These are phyloP conservation scores for Pogostemon cablin DNA, from an alignment of 257 asterid genomes.

Conservation along the genomic window DNA sequence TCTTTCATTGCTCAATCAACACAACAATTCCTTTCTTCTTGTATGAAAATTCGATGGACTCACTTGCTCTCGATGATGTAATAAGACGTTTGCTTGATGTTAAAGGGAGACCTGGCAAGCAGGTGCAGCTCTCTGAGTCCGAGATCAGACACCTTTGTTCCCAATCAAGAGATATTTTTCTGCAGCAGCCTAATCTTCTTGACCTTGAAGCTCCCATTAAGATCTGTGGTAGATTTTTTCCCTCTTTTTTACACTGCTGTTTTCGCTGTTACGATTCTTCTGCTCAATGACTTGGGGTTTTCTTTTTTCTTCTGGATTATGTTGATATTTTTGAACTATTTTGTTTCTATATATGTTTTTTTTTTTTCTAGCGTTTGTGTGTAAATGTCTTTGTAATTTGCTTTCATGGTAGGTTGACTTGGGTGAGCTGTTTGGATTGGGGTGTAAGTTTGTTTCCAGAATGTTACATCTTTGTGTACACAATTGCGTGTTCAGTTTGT, in stretches of 20 bases:
- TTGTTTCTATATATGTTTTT: not conserved
- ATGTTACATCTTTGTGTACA: not conserved
- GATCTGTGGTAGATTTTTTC: conserved; percentile 67
- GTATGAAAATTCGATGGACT: conserved; percentile 49
- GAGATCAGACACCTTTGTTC: conserved; percentile 81
- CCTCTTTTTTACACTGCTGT: not conserved
- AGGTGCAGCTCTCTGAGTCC: conserved; percentile 80
- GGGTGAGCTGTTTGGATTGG: conserved; percentile 15
- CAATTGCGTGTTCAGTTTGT: not conserved
- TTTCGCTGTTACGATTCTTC: not conserved
- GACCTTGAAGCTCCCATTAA: conserved; percentile 94
- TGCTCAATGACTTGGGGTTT: not conserved
- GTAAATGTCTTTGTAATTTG: too few relatives aligned
- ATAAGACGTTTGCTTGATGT: conserved; percentile 79
- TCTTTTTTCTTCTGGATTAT: not conserved
- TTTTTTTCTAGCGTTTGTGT: not conserved
- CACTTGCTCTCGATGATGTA: conserved; percentile 59
- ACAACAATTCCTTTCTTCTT: not conserved
- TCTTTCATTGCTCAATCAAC: conserved; percentile 16
- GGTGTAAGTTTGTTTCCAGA: conserved; percentile 2
- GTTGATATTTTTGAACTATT: not conserved
- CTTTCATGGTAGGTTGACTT: conserved; percentile 29
- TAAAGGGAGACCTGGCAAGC: conserved; percentile 80
- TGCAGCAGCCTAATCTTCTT: conserved; percentile 86
- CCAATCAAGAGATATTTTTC: conserved; percentile 66